phyloP scores from a whole-genome alignment of 2,329 filamentous ascomycete genomes.

The Fusarium transvaalense region DNA sequence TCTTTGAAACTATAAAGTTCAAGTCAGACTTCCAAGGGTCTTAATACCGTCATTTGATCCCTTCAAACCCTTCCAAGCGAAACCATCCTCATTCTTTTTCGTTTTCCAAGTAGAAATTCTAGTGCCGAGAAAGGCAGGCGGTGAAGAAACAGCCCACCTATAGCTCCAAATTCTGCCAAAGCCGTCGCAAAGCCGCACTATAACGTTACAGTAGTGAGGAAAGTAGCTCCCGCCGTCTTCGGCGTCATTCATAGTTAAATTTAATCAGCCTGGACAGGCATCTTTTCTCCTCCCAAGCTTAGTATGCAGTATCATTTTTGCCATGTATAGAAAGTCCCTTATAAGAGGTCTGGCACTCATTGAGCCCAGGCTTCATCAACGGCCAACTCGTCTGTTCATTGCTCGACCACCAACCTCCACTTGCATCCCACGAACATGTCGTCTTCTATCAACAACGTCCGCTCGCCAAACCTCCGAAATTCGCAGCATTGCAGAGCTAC shows the following conservation, averaged over 20 bases:
- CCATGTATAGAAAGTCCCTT: constrained; percentile 42
- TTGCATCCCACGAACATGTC: constrained; percentile 30
- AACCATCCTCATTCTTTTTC: neutral
- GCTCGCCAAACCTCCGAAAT: constrained; percentile 52
- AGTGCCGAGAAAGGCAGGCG: constrained; percentile 38
- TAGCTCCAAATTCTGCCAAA: constrained; percentile 35
- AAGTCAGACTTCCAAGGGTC: neutral
- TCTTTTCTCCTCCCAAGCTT: constrained; percentile 10
- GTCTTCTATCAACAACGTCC: constrained; percentile 64
- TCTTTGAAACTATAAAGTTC: neutral
- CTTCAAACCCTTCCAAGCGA: constrained; percentile 1
- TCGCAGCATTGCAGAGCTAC: constrained; percentile 52
- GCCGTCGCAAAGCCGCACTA: constrained; percentile 25
- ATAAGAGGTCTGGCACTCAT: constrained; percentile 32
- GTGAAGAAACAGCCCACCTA: constrained; percentile 41
- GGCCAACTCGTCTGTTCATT: neutral
- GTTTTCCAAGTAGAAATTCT: neutral
- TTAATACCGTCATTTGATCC: neutral
- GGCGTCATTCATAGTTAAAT: constrained; percentile 36
- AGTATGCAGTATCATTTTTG: constrained; percentile 22
- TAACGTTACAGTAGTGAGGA: neutral
- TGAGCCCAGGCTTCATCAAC: constrained; percentile 13
- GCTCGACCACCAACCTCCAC: constrained; percentile 1
- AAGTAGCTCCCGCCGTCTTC: constrained; percentile 31
- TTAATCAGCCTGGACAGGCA: constrained; percentile 13